These are phyloP conservation scores for Cucurbita pepo DNA, from an alignment of 306 rosid genomes.

Conservation along the genomic window DNA sequence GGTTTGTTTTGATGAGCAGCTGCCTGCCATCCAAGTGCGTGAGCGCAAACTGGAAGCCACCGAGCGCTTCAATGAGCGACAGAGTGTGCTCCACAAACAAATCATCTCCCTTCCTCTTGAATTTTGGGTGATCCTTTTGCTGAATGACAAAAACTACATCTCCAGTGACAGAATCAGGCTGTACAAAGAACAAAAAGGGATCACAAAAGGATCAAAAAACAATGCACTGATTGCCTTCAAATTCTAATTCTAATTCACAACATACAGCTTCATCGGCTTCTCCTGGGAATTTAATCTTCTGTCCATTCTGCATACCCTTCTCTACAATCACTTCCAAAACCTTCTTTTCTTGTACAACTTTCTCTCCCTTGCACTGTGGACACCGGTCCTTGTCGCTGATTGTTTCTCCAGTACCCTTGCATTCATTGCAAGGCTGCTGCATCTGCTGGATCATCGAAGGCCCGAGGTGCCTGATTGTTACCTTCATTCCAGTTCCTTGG, in stretches of 20 bases:
- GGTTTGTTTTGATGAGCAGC: conserved; percentile 62
- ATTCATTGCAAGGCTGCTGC: conserved; percentile 81
- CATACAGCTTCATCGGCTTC: conserved; percentile 78
- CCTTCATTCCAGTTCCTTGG: conserved; percentile 79
- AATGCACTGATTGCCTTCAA: neutral
- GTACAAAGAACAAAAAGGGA: conserved; percentile 3
- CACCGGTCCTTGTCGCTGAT: conserved; percentile 66
- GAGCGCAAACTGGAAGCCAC: conserved; percentile 62
- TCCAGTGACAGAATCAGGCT: conserved; percentile 76
- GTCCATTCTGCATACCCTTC: conserved; percentile 85
- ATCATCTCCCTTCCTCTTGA: conserved; percentile 56
- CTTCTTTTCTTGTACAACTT: conserved; percentile 72
- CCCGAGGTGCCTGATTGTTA: conserved; percentile 60
- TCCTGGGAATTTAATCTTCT: conserved; percentile 80
- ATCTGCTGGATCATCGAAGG: conserved; percentile 77
- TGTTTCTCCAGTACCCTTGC: conserved; percentile 83
- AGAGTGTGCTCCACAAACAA: conserved; percentile 56
- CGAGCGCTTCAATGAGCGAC: conserved; percentile 53
- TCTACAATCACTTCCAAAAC: conserved; percentile 63
- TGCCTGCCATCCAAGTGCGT: conserved; percentile 52
- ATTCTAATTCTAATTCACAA: neutral
- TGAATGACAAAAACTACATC: conserved; percentile 68
- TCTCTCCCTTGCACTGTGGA: conserved; percentile 66
- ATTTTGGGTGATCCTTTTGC: conserved; percentile 70
- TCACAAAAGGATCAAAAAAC: neutral